Evolutionary conservation across 108 stramenopile genomes (phyloP), one percentile per base, ranked within the genome.

Genomic region (Discostella stelligeroides): DNA sequence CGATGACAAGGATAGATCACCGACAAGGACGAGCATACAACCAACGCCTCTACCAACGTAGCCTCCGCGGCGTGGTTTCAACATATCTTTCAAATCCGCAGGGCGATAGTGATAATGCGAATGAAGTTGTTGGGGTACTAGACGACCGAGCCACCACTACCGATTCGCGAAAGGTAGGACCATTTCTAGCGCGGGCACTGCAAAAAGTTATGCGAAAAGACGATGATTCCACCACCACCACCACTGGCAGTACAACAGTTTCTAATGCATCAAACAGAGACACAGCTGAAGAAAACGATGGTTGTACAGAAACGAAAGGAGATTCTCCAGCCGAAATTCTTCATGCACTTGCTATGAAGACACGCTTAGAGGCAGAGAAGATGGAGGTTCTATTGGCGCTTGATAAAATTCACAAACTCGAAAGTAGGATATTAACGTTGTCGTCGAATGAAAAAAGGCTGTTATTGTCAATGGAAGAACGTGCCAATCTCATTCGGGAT

Each of bases 301-400:
- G 70, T n/a, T 30, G 12, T 29, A 51, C 34, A 3, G 34, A 34
- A 34, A 34, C 58, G 27, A 51, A 20, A 18, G 18, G 46, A 17
- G 73, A 59, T 38, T 53, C 73, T 41, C 51, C 58, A 65, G 68
- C 63, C 23, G 51, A 17, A n/a, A 14, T 56, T 25, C 34, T 77
- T 56, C 27, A 27, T 43, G 76, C 76, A 39, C 62, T 64, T 8
- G 76, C 76, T 17, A 37, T 57, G 18, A 67, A 63, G 60, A 70
- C 54, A 29, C 51, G 76, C 6, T 40, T 79, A 6, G 78, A 79
- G 68, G 78, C 78, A 37, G 37, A 74, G 47, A 68, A 68, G 56
- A 43, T 68, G 66, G 78, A 75, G 13, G 2, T 68, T 41, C 18
- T 20, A 23, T 68, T 79, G 25, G 61, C 78, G 7, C 67, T 79